phyloP scores from a whole-genome alignment of 305 asterid species.

The Nicotiana rustica region DNA sequence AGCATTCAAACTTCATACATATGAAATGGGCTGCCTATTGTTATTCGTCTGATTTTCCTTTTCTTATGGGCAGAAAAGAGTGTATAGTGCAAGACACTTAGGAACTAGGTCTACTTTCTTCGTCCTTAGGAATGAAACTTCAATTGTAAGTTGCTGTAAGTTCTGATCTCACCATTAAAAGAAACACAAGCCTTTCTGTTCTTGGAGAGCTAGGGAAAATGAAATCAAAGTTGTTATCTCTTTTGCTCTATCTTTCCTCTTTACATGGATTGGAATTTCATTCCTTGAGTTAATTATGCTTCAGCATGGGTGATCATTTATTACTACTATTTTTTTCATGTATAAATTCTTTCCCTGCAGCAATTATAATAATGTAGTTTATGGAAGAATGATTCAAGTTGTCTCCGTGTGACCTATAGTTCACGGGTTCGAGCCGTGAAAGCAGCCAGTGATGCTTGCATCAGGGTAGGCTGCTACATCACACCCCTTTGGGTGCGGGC shows the following conservation, averaged over 20 bases:
- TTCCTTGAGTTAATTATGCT: neutral
- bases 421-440: too few relatives aligned
- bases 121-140: conserved; percentile 12
- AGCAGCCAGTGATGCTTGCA: too few relatives aligned
- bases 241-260: neutral
- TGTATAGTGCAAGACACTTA: conserved; percentile 8
- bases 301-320: neutral
- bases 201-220: neutral
- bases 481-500: too few relatives aligned
- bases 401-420: too few relatives aligned
- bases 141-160: neutral
- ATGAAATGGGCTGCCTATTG: too few relatives aligned
- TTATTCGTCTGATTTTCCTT: too few relatives aligned
- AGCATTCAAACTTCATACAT: too few relatives aligned
- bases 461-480: too few relatives aligned
- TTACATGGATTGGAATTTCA: neutral
- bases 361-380: conserved; percentile 2
- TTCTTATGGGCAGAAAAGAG: neutral
- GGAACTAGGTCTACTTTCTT: neutral
- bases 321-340: neutral
- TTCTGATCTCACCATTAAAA: conserved; percentile 11
- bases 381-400: too few relatives aligned
- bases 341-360: neutral
- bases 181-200: conserved; percentile 1
- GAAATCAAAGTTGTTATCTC: neutral